Evolutionary conservation across 2,329 filamentous ascomycete species (phyloP).

Genomic region (Hirsutella thompsonii): DNA sequence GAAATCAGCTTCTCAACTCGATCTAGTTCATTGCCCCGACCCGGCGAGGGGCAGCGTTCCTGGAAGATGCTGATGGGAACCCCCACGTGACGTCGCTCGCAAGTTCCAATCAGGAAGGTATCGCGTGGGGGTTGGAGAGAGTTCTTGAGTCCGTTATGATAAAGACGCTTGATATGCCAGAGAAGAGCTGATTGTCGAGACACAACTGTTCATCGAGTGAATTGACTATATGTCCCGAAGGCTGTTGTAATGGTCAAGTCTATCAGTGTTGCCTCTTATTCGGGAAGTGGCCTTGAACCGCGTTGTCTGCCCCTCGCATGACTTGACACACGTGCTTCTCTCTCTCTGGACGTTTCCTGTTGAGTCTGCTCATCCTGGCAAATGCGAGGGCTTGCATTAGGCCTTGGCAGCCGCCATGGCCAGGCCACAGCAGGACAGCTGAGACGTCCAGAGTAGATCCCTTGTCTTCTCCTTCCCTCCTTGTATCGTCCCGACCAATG

Average conservation of each 20-base stretch:
- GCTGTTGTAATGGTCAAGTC: no score
- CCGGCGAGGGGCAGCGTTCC: conserved; percentile 6
- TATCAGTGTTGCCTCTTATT: background rate
- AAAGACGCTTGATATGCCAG: background rate
- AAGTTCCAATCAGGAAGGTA: background rate
- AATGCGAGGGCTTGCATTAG: background rate
- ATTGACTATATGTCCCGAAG: no score
- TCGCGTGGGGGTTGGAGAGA: conserved; percentile 1
- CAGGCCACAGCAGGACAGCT: background rate
- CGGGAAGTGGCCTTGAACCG: background rate
- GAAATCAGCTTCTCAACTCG: no score
- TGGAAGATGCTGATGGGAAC: conserved; percentile 5
- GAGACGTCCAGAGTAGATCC: background rate
- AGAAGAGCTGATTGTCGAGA: background rate
- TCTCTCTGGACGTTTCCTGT: background rate
- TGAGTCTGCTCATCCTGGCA: background rate
- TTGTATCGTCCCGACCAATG: background rate
- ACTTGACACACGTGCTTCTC: background rate
- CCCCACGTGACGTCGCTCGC: conserved; percentile 4
- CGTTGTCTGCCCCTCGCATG: no score
- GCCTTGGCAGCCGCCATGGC: background rate
- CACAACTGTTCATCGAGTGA: background rate
- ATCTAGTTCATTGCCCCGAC: no score
- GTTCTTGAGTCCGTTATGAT: no score
- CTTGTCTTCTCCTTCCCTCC: background rate